Evolutionary conservation across 495 filamentous ascomycete genomes (phyloP).

Genomic region (Bryoglossum gracile): DNA sequence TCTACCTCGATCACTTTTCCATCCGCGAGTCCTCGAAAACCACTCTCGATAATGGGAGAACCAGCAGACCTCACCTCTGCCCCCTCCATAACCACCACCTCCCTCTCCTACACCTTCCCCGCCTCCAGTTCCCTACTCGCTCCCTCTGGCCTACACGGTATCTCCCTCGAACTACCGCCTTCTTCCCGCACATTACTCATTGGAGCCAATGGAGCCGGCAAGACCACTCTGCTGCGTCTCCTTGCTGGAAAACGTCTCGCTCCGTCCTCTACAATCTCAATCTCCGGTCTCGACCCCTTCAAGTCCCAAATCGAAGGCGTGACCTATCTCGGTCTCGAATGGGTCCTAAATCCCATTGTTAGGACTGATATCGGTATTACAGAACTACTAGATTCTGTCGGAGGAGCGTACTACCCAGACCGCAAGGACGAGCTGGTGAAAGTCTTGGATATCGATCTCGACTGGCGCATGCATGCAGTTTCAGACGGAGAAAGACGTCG

Average conservation of each 20-base stretch:
- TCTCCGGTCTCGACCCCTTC: conserved; percentile 87
- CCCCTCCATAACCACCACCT: conserved; percentile 52
- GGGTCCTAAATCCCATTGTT: conserved; percentile 97
- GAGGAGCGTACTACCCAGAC: conserved; percentile 72
- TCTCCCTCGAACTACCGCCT: conserved; percentile 69
- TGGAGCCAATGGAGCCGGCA: conserved; percentile 95
- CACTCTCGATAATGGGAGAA: too few relatives aligned
- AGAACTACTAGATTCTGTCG: conserved; percentile 76
- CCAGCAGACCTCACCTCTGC: conserved; percentile 12
- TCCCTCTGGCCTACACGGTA: conserved; percentile 59
- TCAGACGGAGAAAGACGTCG: conserved; percentile 84
- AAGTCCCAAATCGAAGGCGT: conserved; percentile 80
- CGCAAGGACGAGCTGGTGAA: conserved; percentile 78
- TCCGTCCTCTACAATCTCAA: conserved; percentile 59
- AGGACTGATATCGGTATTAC: conserved; percentile 88
- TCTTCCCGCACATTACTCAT: conserved; percentile 86
- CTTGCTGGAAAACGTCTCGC: conserved; percentile 91
- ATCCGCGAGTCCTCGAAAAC: background rate
- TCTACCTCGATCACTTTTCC: background rate
- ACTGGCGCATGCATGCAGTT: conserved; percentile 93
- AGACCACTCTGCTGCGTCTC: conserved; percentile 83
- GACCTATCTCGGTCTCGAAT: conserved; percentile 94
- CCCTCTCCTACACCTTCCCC: conserved; percentile 84
- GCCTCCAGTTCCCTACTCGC: too few relatives aligned
- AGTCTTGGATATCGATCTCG: conserved; percentile 85